Base-by-base conservation (phyloP, 768 basidiomycete species). In the Leccinellum rugosiceps region DNA sequence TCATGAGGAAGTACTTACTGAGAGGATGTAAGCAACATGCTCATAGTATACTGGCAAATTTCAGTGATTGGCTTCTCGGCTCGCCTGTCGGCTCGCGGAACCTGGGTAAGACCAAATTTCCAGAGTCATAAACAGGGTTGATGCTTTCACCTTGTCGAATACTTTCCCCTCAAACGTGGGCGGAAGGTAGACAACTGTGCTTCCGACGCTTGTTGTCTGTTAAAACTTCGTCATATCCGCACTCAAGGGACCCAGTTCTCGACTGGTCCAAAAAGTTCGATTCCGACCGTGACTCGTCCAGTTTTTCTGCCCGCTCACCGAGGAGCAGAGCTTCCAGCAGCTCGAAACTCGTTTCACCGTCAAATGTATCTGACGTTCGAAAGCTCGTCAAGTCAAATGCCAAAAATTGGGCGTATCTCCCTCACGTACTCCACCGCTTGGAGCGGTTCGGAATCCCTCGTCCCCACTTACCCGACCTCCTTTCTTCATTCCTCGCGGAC, bases 381-480 rank as follows among this genome's bases (percentile, higher is more conserved):
- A 50, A 61, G 25, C 48, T 77, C 55, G 73, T 84, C 50, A 61
- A 75, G 47, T 57, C 55, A 4, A 66, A 78, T 41, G 77, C 77
- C 11, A 52, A 60, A 6, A 41, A 55, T 1, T 85, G 84, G 84
- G 69, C 74, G 3, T 49, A 49, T 8, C 58, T 60, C 25, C 67
- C 61, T 1, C 56, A 61, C 23, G 71, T 82, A 3, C 67, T 53
- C 14, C 55, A 64, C 3, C 81, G 85, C 32, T 68, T 88, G 15
- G 58, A 67, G 14, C 61, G 71, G 1, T 85, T 81, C 57, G 86
- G 85, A 11, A 71, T 88, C 17, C 78, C 78, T 17, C 30, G 55
- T 2, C 30, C 49, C 0, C 75, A 85, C 54, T 53, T 78, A 2
- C 53, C 54, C 2, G 71, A 69, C 10, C 75, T 86, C 4, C 76